A percentile compares a stretch with the other conserved stretches of the same genome.
phyloP scores from a whole-genome alignment of 805 yeast species.

The Suhomyces vadensis region DNA sequence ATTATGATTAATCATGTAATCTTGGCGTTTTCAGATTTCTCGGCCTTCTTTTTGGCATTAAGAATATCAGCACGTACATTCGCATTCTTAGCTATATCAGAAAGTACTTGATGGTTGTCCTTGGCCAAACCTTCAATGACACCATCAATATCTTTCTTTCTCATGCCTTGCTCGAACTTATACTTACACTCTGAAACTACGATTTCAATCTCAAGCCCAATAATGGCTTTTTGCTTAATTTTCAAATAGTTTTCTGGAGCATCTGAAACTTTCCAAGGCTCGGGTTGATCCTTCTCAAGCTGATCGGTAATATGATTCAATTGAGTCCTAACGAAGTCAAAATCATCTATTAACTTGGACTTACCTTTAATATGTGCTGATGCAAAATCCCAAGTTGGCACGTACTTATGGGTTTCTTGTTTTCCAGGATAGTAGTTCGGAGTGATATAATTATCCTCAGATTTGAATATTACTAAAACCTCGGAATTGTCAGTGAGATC shows the following conservation, averaged over 20 bases:
- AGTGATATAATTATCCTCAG: slow-evolving; percentile 52
- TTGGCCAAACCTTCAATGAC: slow-evolving; percentile 47
- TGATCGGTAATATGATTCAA: slow-evolving; percentile 46
- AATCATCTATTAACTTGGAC: slow-evolving; percentile 45
- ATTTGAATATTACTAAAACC: slow-evolving; percentile 53
- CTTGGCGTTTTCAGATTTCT: too few relatives aligned
- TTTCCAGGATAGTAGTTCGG: slow-evolving; percentile 63
- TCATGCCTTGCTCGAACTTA: slow-evolving; percentile 57
- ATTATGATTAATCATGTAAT: neutral
- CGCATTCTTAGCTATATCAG: slow-evolving; percentile 22
- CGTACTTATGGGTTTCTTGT: slow-evolving; percentile 56
- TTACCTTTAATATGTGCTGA: slow-evolving; percentile 57
- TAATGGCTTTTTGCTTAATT: slow-evolving; percentile 48
- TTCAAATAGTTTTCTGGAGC: slow-evolving; percentile 53
- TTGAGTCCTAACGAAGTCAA: slow-evolving; percentile 47
- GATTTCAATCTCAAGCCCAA: slow-evolving; percentile 57
- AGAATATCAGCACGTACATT: slow-evolving; percentile 11
- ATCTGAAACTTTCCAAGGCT: slow-evolving; percentile 56
- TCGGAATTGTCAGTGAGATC: slow-evolving; percentile 36
- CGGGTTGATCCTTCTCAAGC: slow-evolving; percentile 44
- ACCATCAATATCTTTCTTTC: slow-evolving; percentile 49
- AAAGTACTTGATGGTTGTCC: slow-evolving; percentile 33
- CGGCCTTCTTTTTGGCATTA: slow-evolving; percentile 4
- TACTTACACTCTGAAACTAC: slow-evolving; percentile 49
- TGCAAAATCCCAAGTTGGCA: slow-evolving; percentile 72